Evolutionary conservation across 1,284 basidiomycete species (phyloP).

Genomic region (Cryptococcus sp.): DNA sequence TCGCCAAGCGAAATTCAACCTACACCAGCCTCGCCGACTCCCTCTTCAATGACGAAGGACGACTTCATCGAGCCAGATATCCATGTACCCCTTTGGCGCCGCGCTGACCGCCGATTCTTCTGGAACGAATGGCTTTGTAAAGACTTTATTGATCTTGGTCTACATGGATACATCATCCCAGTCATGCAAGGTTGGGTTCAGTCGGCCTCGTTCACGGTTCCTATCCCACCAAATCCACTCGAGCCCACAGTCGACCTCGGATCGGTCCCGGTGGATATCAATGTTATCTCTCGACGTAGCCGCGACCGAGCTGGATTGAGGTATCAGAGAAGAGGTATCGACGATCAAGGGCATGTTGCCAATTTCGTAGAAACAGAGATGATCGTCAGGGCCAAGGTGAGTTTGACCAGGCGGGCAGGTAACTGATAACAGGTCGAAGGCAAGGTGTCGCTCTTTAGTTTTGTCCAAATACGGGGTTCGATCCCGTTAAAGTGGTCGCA

Average conservation of each 20-base stretch:
- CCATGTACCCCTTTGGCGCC: conserved; percentile 51
- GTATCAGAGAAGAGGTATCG: conserved; percentile 55
- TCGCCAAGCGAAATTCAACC: conserved; percentile 2
- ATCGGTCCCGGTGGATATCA: conserved; percentile 47
- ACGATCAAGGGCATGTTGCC: conserved; percentile 53
- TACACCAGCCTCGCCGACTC: background rate
- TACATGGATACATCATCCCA: conserved; percentile 76
- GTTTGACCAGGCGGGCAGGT: conserved; percentile 14
- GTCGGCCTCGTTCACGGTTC: conserved; percentile 61
- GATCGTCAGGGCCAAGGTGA: conserved; percentile 69
- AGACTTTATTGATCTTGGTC: conserved; percentile 45
- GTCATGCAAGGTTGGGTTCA: conserved; percentile 88
- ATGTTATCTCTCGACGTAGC: conserved; percentile 52
- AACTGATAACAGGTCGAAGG: conserved; percentile 50
- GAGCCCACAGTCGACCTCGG: conserved; percentile 20
- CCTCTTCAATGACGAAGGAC: conserved; percentile 3
- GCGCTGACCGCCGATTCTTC: conserved; percentile 53
- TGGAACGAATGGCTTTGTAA: conserved; percentile 51
- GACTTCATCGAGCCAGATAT: conserved; percentile 50
- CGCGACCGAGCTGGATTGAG: conserved; percentile 54
- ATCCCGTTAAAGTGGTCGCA: conserved; percentile 89
- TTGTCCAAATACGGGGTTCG: conserved; percentile 83
- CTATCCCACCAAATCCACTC: conserved; percentile 39
- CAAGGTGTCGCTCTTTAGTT: conserved; percentile 72
- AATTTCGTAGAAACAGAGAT: conserved; percentile 58